Evolutionary conservation across 352 stramenopile genomes (phyloP).

Genomic region (Aphanomyces invadans): DNA sequence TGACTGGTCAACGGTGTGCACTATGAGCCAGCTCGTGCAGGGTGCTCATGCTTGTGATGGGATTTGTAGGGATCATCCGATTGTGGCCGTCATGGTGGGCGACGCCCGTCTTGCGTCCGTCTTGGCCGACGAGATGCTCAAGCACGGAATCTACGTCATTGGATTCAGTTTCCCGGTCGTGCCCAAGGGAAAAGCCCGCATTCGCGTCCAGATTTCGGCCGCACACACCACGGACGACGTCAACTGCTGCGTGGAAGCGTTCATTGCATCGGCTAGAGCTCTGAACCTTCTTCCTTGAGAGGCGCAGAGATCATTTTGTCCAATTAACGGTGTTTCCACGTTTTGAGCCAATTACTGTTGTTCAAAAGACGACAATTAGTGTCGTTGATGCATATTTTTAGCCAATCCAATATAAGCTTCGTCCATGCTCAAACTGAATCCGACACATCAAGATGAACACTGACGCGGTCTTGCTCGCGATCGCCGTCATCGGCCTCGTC

Average conservation of each 20-base stretch:
- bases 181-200: constrained; percentile 86
- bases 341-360: background rate
- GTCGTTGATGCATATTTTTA: background rate
- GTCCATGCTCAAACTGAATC: background rate
- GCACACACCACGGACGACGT: constrained; percentile 89
- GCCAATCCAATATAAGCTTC: background rate
- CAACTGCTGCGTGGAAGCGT: constrained; percentile 86
- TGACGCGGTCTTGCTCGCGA: constrained; percentile 44
- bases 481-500: constrained; percentile 45
- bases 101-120: constrained; percentile 85
- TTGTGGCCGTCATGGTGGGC: constrained; percentile 88
- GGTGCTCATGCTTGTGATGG: background rate
- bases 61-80: constrained; percentile 70
- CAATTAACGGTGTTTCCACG: background rate
- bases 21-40: background rate
- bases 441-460: constrained; percentile 12
- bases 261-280: constrained; percentile 85
- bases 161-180: constrained; percentile 92
- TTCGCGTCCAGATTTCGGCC: constrained; percentile 87
- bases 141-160: constrained; percentile 92
- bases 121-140: constrained; percentile 88
- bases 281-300: constrained; percentile 49
- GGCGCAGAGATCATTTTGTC: background rate
- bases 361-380: too few species aligned
- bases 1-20: constrained; percentile 68